These are phyloP conservation scores for Cryptococcus maquisensis DNA, from an alignment of 1,284 basidiomycete species.

Conservation along the genomic window DNA sequence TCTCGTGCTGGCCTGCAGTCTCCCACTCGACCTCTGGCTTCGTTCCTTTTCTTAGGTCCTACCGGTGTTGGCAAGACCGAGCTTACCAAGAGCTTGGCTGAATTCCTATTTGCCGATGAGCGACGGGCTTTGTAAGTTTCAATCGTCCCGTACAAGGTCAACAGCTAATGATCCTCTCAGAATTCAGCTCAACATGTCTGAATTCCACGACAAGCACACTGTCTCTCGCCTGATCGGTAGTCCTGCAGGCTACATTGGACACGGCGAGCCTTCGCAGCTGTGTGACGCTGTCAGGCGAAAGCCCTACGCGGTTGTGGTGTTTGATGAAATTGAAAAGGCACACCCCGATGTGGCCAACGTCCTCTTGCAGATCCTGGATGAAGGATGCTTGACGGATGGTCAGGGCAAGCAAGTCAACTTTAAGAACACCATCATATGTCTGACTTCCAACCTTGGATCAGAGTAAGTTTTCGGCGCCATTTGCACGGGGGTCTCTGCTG, in stretches of 20 bases:
- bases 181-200: conserved; percentile 88
- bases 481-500: neutral
- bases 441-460: conserved; percentile 86
- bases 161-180: conserved; percentile 43
- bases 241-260: conserved; percentile 88
- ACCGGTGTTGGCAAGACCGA: conserved; percentile 76
- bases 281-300: conserved; percentile 81
- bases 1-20: conserved; percentile 85
- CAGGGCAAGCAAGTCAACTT: conserved; percentile 47
- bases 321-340: conserved; percentile 86
- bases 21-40: conserved; percentile 80
- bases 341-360: conserved; percentile 88
- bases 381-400: conserved; percentile 77
- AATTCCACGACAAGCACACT: conserved; percentile 86
- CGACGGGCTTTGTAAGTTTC: conserved; percentile 66
- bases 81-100: conserved; percentile 77
- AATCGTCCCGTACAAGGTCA: neutral
- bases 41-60: conserved; percentile 83
- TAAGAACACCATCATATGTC: conserved; percentile 81
- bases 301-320: conserved; percentile 51
- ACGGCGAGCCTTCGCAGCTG: conserved; percentile 76
- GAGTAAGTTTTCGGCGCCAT: conserved; percentile 26
- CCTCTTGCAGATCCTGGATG: conserved; percentile 85
- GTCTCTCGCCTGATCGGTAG: conserved; percentile 86
- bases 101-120: conserved; percentile 83